Percentiles rank a stretch among this genome's conserved stretches.
Conservation (phyloP, 1,139 yeast genomes). For the Saccharomyces hybrid region DNA sequence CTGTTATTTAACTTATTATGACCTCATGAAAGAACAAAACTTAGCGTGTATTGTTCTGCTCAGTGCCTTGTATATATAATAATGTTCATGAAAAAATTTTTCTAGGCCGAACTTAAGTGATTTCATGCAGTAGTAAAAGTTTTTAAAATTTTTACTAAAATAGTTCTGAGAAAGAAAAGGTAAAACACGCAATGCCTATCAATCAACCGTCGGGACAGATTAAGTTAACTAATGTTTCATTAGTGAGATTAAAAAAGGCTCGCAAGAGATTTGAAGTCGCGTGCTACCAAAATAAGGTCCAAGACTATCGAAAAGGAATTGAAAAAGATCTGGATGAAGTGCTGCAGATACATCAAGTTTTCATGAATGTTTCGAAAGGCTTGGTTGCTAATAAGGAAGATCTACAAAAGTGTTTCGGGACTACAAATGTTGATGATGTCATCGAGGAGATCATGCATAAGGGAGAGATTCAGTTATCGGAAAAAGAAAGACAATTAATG, state of each 20-base stretch:
- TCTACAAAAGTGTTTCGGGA: constrained; percentile 61
- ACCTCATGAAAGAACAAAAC: background rate
- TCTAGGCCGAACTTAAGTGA: background rate
- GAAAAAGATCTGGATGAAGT: constrained; percentile 96
- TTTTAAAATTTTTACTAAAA: background rate
- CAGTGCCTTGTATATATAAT: background rate
- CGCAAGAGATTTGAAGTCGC: constrained; percentile 91
- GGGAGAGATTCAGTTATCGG: constrained; percentile 92
- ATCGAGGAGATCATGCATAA: constrained; percentile 73
- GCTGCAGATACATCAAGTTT: constrained; percentile 90
- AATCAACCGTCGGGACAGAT: constrained; percentile 87
- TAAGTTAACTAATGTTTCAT: constrained; percentile 84
- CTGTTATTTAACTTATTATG: background rate
- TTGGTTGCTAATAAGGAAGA: constrained; percentile 89
- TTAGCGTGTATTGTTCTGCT: background rate
- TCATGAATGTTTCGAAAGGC: constrained; percentile 88
- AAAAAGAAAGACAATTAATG: constrained; percentile 80
- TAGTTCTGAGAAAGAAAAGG: background rate
- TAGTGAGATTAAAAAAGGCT: constrained; percentile 84
- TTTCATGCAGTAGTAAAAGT: background rate
- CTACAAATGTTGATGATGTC: constrained; percentile 65
- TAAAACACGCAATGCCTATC: constrained; percentile 33
- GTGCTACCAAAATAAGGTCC: constrained; percentile 93
- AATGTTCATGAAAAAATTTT: background rate
- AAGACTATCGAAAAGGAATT: constrained; percentile 80